Percentiles rank a stretch among this genome's conserved stretches.
Evolutionary conservation across 78 protist species (phyloP).

Genomic region (Anaeramoeba flamelloides): DNA sequence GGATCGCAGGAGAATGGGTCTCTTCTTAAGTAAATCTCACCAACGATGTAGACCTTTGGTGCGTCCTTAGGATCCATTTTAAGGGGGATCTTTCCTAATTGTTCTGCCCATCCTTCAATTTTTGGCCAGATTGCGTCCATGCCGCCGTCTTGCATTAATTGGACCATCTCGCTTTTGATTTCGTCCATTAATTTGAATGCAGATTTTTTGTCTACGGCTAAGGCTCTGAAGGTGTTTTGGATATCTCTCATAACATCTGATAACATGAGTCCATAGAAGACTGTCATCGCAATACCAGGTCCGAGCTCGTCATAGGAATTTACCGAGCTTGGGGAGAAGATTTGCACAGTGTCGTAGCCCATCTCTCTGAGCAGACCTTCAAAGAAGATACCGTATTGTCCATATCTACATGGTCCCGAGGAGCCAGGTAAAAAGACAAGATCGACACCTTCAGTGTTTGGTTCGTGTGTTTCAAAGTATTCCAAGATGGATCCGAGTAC

Average conservation of each 20-base stretch:
- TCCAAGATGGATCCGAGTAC: neutral
- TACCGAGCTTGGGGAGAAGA: neutral
- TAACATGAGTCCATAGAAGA: neutral
- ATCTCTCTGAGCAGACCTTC: neutral
- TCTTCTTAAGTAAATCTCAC: constrained; percentile 1
- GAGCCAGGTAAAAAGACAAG: neutral
- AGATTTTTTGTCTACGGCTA: neutral
- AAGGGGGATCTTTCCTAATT: neutral
- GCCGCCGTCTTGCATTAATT: neutral
- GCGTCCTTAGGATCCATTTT: neutral
- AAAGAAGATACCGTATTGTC: neutral
- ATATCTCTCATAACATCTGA: neutral
- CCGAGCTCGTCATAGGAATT: neutral
- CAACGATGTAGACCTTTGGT: neutral
- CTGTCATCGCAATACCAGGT: neutral
- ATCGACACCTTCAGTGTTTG: neutral
- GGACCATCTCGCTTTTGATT: neutral
- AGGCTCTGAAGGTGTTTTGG: neutral
- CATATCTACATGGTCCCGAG: neutral
- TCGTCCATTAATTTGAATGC: neutral
- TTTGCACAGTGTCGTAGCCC: neutral
- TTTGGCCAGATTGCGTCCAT: neutral
- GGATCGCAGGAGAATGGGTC: neutral
- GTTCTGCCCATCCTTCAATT: neutral
- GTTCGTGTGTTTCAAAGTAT: neutral